Percentiles rank a stretch among this genome's conserved stretches.
Evolutionary conservation across 176 grass and related monocot species (phyloP).

Genomic region (Oryza glumipatula): DNA sequence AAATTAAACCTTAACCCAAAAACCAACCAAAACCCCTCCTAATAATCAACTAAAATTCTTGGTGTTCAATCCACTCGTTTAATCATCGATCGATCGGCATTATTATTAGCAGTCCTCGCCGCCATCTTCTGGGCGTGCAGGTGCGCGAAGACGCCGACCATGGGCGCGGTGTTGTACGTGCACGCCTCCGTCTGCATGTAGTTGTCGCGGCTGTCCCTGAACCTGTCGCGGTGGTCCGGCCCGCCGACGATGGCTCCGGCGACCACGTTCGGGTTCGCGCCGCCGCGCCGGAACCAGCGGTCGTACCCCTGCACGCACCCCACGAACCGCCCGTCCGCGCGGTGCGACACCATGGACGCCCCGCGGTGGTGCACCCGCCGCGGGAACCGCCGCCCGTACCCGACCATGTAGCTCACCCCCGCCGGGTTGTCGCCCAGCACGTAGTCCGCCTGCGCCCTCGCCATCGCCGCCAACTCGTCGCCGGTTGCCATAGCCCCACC

Average conservation of each 20-base stretch:
- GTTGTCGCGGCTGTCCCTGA: slow-evolving; percentile 33
- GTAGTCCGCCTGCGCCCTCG: slow-evolving; percentile 38
- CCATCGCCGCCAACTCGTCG: slow-evolving; percentile 15
- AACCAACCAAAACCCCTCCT: neutral
- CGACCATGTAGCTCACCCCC: slow-evolving; percentile 47
- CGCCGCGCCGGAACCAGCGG: slow-evolving; percentile 35
- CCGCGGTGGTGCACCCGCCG: slow-evolving; percentile 52
- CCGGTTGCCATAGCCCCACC: neutral
- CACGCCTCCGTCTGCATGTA: slow-evolving; percentile 89
- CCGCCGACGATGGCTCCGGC: slow-evolving; percentile 56
- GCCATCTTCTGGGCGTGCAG: slow-evolving; percentile 9
- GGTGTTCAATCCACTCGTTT: neutral
- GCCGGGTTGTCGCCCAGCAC: slow-evolving; percentile 40
- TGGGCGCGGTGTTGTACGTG: slow-evolving; percentile 75
- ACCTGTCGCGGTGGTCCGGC: slow-evolving; percentile 40
- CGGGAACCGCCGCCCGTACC: slow-evolving; percentile 34
- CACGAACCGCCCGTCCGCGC: slow-evolving; percentile 17
- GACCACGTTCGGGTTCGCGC: slow-evolving; percentile 40
- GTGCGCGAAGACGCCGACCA: slow-evolving; percentile 70
- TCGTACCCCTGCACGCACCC: slow-evolving; percentile 61
- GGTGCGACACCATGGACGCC: slow-evolving; percentile 48
- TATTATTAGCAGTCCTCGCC: neutral
- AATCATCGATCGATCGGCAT: too few species aligned
- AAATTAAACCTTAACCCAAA: neutral
- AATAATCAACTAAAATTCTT: neutral